phyloP scores from a whole-genome alignment of 2,329 filamentous ascomycete species.

The Scopulariopsis brevicaulis region DNA sequence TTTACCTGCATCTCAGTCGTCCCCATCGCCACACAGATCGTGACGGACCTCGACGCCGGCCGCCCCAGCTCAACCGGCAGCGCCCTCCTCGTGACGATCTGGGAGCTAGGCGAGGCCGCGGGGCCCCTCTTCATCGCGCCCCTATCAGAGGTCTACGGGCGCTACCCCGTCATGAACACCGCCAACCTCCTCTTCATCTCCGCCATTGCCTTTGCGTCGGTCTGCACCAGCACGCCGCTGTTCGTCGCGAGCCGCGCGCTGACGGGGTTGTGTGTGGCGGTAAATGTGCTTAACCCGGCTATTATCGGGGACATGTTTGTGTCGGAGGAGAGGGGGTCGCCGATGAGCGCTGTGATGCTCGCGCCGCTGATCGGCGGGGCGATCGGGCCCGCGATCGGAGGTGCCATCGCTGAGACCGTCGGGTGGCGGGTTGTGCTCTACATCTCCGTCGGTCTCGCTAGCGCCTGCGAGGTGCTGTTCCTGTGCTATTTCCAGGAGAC shows the following conservation, averaged over 20 bases:
- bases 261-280: constrained; percentile 51
- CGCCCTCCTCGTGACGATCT: constrained; percentile 58
- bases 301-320: constrained; percentile 53
- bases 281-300: constrained; percentile 51
- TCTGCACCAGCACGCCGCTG: constrained; percentile 29
- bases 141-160: constrained; percentile 48
- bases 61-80: constrained; percentile 30
- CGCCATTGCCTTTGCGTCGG: constrained; percentile 33
- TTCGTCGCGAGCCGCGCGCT: constrained; percentile 43
- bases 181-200: constrained; percentile 39
- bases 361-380: constrained; percentile 47
- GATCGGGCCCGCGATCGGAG: constrained; percentile 42
- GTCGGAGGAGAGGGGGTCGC: constrained; percentile 42
- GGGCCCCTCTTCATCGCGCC: constrained; percentile 51
- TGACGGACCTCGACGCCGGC: constrained; percentile 30
- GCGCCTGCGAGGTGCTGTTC: constrained; percentile 36
- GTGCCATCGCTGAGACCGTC: constrained; percentile 37
- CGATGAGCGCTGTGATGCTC: constrained; percentile 45
- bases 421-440: constrained; percentile 45
- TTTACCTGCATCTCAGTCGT: constrained; percentile 46
- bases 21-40: constrained; percentile 39
- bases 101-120: constrained; percentile 55
- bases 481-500: constrained; percentile 45
- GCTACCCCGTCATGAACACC: constrained; percentile 39
- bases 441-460: constrained; percentile 34